Evolutionary conservation across 176 grass and related monocot genomes (phyloP), one percentile per base, ranked within the genome.

Genomic region (Phoenix dactylifera): DNA sequence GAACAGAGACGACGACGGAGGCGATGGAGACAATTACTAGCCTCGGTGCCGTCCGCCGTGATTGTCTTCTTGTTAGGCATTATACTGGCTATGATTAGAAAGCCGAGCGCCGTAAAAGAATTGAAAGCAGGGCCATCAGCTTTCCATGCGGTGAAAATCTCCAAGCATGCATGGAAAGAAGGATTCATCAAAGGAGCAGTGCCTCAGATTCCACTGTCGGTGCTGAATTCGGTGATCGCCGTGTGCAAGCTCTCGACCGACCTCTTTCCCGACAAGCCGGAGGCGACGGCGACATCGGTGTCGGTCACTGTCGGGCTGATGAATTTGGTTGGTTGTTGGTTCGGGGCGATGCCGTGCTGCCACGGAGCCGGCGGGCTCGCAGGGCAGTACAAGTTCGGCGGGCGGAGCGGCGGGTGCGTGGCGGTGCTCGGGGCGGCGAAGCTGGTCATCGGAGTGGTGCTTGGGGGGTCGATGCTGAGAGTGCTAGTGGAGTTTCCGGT

Each of bases 291-390:
- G 26, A 87, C 83, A n/a, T 95, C 86, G 29, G 74, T 95, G 44
- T 80, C 91, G 48, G 39, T 95, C 53, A 95, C 91, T 16, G 82
- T 95, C 55, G 91, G 91, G 18, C 54, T 59, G 52, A 95, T 90
- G 90, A 95, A 95, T 66, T 75, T 95, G 60, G 78, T 90, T 22
- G 90, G 90, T 0, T 87, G 90, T 71, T 95, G 90, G 86, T 95
- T 95, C 60, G 90, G 86, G 20, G 90, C 83, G 50, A 95, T 95
- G 90, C 90, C 90, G 48, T 90, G 86, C 64, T 95, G 86, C 77
- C 91, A 95, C 53, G 91, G 86, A 4, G 86, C 86, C 0, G 91
- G 91, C 5, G 86, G 91, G 6, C 74, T 95, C 65, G 91, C 91
- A 23, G 86, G 91, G 14, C 83, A 87, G 75, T 87, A 90, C 78